A percentile compares a stretch with the other conserved stretches of the same genome.
phyloP scores from a whole-genome alignment of 2,329 filamentous ascomycete species.

The Trichoderma koningii region DNA sequence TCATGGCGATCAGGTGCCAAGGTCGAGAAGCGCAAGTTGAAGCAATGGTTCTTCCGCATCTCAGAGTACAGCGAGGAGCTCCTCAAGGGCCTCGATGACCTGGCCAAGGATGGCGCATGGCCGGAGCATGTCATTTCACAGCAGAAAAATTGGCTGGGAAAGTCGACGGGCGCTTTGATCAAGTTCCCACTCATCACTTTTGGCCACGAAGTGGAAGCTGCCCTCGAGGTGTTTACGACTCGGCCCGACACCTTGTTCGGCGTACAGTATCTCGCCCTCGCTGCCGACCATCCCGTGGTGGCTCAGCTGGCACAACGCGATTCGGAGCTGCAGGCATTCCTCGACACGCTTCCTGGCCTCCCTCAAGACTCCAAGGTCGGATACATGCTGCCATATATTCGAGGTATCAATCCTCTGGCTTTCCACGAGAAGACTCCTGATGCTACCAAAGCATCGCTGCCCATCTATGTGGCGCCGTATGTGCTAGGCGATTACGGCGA shows the following conservation, averaged over 20 bases:
- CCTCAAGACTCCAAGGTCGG: slow-evolving; percentile 64
- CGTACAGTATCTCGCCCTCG: slow-evolving; percentile 80
- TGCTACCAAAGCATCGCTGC: slow-evolving; percentile 60
- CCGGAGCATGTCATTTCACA: slow-evolving; percentile 80
- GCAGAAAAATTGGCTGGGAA: slow-evolving; percentile 88
- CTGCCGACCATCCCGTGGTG: slow-evolving; percentile 71
- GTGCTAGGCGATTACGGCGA: slow-evolving; percentile 84
- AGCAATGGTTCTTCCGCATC: slow-evolving; percentile 90
- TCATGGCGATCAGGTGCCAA: slow-evolving; percentile 88
- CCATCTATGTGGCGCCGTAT: slow-evolving; percentile 81
- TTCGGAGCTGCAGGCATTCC: slow-evolving; percentile 64
- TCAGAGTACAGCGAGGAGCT: slow-evolving; percentile 75
- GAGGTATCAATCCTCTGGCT: slow-evolving; percentile 66
- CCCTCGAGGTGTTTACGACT: slow-evolving; percentile 78
- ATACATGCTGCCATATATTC: slow-evolving; percentile 64
- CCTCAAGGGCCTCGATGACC: slow-evolving; percentile 67
- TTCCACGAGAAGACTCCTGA: slow-evolving; percentile 54
- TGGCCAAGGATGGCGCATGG: slow-evolving; percentile 69
- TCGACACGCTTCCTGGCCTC: slow-evolving; percentile 61
- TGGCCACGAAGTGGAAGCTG: slow-evolving; percentile 45
- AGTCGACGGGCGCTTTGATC: slow-evolving; percentile 71
- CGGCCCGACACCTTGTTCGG: slow-evolving; percentile 85
- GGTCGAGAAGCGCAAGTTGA: slow-evolving; percentile 75
- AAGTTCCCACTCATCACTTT: slow-evolving; percentile 64
- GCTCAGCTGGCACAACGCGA: slow-evolving; percentile 60